Evolutionary conservation across 1,139 yeast species (phyloP), one percentile per base, ranked within the genome.

Genomic region (Pichia sp.): DNA sequence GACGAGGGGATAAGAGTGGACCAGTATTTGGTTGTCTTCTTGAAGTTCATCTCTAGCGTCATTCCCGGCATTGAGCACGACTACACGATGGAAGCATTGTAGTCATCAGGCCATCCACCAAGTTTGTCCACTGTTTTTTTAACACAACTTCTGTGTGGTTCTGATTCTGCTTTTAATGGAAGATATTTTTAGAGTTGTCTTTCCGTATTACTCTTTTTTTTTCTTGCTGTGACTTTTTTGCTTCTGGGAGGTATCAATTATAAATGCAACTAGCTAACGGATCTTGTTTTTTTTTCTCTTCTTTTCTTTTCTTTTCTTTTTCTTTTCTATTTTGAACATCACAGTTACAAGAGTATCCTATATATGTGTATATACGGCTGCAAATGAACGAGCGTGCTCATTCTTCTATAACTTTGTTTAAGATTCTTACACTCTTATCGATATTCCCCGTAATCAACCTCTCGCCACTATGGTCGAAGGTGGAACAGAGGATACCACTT

Each of bases 11-110:
- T 93, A 12, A 77, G 97, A 49, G 97, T 87, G 1, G 99, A 93
- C 69, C 97, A 91, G 66, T 93, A 93, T 67, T 74, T 93, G 63
- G 78, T 93, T 44, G 86, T 92, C 12, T 93, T 93, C 68, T 77
- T 93, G 65, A 95, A 95, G 71, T 93, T 93, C 65, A 92, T 93
- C 55, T 89, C 98, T 14, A 89, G 97, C 73, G 98, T 95, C 14
- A 92, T 96, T 2, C 99, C 99, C 0, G 97, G 97, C 12, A 91
- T 93, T 55, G 97, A 92, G 71, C 95, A 92, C 70, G 99, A 93
- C 66, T 91, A 91, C 69, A 92, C 98, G 43, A 93, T 92, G 97
- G 92, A 90, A 68, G 93, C 90, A 4, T 76, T 85, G 65, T 84
- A 33, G 30, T n/a, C 27, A 16, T 9, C 12, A 24, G 8, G 8